These are phyloP conservation scores for Pythium scleroteichum DNA, from an alignment of 352 stramenopile genomes.

Conservation along the genomic window DNA sequence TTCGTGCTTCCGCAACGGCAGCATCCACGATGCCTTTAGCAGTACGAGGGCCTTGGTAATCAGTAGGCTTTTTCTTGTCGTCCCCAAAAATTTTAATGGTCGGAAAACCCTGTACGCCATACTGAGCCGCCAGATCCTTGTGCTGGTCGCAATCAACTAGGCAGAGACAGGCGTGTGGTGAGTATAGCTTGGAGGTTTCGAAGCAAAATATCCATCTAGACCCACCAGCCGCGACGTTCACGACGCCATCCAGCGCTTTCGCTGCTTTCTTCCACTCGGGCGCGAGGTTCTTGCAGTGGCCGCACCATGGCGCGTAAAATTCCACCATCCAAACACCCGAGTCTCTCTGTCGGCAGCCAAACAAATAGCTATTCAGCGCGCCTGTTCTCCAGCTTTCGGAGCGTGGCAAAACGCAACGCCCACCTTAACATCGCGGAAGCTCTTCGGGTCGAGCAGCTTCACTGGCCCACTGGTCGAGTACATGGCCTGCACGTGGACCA, in stretches of 20 bases:
- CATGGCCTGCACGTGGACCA: constrained; percentile 41
- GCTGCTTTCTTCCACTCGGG: constrained; percentile 92
- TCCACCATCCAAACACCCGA: constrained; percentile 92
- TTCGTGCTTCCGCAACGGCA: constrained; percentile 62
- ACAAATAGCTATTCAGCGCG: not conserved
- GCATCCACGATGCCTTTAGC: constrained; percentile 86
- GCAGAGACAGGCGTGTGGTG: not conserved
- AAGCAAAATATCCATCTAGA: constrained; percentile 4
- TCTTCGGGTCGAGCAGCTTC: constrained; percentile 70
- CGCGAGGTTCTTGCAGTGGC: constrained; percentile 93
- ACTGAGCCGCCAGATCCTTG: constrained; percentile 83
- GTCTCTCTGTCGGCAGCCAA: constrained; percentile 40
- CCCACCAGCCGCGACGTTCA: constrained; percentile 84
- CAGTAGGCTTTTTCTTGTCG: constrained; percentile 73
- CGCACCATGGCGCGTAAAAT: constrained; percentile 95
- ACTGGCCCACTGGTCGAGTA: constrained; percentile 70
- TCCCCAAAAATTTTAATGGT: constrained; percentile 94
- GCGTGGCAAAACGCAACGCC: not conserved
- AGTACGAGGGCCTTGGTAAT: constrained; percentile 82
- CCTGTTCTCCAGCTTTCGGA: not conserved
- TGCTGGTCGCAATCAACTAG: constrained; percentile 80
- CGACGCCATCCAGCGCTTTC: constrained; percentile 84
- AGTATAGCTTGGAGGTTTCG: not conserved
- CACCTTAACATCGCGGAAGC: constrained; percentile 68
- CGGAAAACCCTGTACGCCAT: constrained; percentile 90